phyloP scores from a whole-genome alignment of 345 rosid species.

The Gossypioides kirkii region DNA sequence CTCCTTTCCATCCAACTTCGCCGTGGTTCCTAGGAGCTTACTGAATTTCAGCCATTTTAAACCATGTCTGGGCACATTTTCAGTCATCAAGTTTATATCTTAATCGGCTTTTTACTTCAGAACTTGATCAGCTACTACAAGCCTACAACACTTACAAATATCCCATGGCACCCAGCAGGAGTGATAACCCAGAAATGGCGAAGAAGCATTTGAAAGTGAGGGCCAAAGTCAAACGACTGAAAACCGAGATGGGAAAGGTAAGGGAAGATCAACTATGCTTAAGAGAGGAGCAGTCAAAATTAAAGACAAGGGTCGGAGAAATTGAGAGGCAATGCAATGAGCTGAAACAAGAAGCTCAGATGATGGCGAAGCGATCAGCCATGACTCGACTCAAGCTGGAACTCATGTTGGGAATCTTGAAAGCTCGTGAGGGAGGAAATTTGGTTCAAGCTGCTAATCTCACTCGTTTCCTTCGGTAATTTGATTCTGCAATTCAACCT shows the following conservation, averaged over 20 bases:
- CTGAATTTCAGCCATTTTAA: not conserved
- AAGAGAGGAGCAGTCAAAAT: not conserved
- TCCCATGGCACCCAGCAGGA: not conserved
- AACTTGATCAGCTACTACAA: not conserved
- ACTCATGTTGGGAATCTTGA: constrained; percentile 4
- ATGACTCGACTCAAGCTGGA: not conserved
- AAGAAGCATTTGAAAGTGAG: not conserved
- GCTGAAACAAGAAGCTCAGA: not conserved
- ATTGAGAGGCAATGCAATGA: not conserved
- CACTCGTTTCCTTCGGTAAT: constrained; percentile 4
- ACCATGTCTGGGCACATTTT: not conserved
- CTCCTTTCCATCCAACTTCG: too few relatives aligned
- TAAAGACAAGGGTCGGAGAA: not conserved
- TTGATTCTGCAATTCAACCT: not conserved
- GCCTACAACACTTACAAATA: not conserved
- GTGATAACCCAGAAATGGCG: not conserved
- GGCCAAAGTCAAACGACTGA: not conserved
- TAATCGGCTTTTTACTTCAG: not conserved
- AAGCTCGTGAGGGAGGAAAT: constrained; percentile 1
- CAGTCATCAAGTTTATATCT: not conserved
- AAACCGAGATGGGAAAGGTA: not conserved
- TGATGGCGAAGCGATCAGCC: not conserved
- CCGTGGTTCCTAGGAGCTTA: too few relatives aligned
- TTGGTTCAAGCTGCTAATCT: not conserved
- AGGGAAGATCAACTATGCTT: not conserved